Evolutionary conservation across 2,329 filamentous ascomycete genomes (phyloP).

Genomic region (Dothiorella sarmentorum): DNA sequence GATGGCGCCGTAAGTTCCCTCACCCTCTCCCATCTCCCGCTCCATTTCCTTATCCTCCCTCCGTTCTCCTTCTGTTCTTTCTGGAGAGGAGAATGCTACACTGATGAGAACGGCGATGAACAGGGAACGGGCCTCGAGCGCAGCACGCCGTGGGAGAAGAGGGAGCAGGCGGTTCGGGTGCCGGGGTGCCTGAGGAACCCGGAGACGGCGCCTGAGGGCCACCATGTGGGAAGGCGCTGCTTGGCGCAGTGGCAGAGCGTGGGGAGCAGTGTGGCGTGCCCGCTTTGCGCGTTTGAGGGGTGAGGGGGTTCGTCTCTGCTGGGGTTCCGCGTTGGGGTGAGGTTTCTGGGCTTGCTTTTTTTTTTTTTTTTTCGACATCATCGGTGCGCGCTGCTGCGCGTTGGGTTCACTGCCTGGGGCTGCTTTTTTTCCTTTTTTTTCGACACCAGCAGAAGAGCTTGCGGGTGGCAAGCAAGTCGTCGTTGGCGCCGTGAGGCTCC

Average conservation of each 20-base stretch:
- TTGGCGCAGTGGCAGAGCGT: background rate
- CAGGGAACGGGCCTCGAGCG: background rate
- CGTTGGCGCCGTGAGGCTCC: too few relatives aligned
- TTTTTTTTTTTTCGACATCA: too few relatives aligned
- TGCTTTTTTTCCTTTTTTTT: too few relatives aligned
- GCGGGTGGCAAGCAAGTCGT: too few relatives aligned
- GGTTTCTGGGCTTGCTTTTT: too few relatives aligned
- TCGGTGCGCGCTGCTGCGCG: constrained; percentile 25
- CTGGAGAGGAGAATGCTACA: background rate
- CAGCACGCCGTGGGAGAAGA: constrained; percentile 4
- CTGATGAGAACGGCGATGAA: background rate
- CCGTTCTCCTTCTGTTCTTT: too few relatives aligned
- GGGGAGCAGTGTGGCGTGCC: constrained; percentile 17
- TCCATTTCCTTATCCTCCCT: too few relatives aligned
- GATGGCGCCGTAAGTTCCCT: background rate
- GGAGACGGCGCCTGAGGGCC: too few relatives aligned
- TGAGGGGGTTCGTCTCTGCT: too few relatives aligned
- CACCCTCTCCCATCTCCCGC: background rate
- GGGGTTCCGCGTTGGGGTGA: constrained; percentile 21
- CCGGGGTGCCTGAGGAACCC: background rate
- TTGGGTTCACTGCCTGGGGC: too few relatives aligned
- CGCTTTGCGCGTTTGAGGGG: constrained; percentile 39
- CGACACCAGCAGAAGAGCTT: too few relatives aligned
- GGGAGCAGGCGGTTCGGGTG: constrained; percentile 1
- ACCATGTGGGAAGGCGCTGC: background rate